Base-by-base conservation (phyloP, 306 rosid genomes). In the Cotoneaster glaucophyllus region DNA sequence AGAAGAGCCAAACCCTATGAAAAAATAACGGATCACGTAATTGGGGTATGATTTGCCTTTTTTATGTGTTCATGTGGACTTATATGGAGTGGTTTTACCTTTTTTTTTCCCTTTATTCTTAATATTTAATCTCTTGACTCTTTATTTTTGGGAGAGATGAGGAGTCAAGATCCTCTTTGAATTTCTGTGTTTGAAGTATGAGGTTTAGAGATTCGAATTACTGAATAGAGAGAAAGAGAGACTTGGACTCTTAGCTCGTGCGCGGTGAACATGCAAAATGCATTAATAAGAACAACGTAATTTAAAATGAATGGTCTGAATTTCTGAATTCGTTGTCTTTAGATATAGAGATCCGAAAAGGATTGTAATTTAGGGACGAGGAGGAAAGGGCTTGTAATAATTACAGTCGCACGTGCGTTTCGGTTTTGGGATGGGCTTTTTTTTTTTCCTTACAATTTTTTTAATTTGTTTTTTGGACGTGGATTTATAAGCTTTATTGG, bases 1-100 rank as follows among this genome's bases (percentile, higher is more conserved):
- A 65, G 77, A 73, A 62, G 59, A 66, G 80, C 71, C 63, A 52
- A 58, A 70, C 81, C 56, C 26, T 64, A 80, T 67, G 75, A 69
- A 62, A 83, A 83, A 34, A 84, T 85, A 88, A 92, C 96, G 96
- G 98, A 90, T 84, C 76, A 48, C 90, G 97, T 92, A 79, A 86
- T 86, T 81, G 69, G 76, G 86, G 64, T 70, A 85, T 77, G 80
- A 74, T 77, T 84, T 74, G 79, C 74, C 52, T 72, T 69, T 76
- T 75, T 76, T 61, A 37, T 72, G 82, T 53, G 77, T 73, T 68
- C 68, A 7, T 58, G 74, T 66, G 74, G 39, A 81, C 65, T 64
- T 41, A 9, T 9, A 41, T 41, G 44, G 44, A 41, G 44, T 41
- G 44, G 44, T 41, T 41, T 41, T 41, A 0, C 12, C 44, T 41